Base-by-base conservation (phyloP, 73 alveolate species). In the Paramecium biaurelia region DNA sequence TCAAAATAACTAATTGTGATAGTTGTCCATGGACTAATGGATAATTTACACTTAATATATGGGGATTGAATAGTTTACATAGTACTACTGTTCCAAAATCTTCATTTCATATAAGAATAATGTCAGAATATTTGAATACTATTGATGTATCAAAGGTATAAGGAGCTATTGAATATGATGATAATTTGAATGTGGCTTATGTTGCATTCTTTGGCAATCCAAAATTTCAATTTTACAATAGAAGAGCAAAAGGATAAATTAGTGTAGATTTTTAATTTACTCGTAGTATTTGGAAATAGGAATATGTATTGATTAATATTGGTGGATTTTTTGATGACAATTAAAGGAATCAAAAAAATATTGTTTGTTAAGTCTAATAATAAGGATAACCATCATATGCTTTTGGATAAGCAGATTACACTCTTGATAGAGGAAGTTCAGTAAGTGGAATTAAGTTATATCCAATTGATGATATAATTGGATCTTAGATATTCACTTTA, bases 251-350 rank as follows among this genome's bases (percentile, higher is more conserved):
- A 18, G 86, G 86, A 72, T n/a, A 35, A 28, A 14, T 72, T 15
- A 30, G 45, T 28, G 37, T 72, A 1, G 86, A 72, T 20, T 72
- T 72, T 15, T 11, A 32, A 35, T 28, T 38, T 11, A 35, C 86
- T 34, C 53, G 86, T 34, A 35, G 59, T n/a, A 72, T 72, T 32
- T 72, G 86, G 86, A 72, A 72, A 35, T 34, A 72, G 38, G 86
- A 72, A 72, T 72, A 72, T 72, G 86, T 72, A n/a, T 37, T 72
- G n/a, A 72, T 72, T 1, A 42, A 72, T 11, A 38, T 72, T n/a
- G 86, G 86, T 35, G 86, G 86, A 14, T 72, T 72, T 72, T 35
- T 34, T 6, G 58, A 37, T 38, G 86, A 72, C 30, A 72, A 72
- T 72, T 18, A 72, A 72, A 32, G 86, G n/a, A 72, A 72, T 34